These are phyloP conservation scores for Chaetomium strumarium DNA, from an alignment of 2,329 filamentous ascomycete species.

Conservation along the genomic window DNA sequence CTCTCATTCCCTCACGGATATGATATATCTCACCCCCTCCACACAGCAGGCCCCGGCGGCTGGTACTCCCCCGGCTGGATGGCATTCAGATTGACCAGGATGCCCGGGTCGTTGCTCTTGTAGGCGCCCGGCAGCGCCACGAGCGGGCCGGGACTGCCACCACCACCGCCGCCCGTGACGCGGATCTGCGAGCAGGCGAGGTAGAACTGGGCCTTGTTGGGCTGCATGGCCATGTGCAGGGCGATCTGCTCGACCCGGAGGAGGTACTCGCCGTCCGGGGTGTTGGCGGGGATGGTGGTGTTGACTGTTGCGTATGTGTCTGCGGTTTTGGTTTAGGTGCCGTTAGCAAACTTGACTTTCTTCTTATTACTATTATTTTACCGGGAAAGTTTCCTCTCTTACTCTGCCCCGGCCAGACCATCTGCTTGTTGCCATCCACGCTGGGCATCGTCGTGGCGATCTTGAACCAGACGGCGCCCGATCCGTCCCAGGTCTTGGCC, in stretches of 20 bases:
- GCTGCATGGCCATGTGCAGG: constrained; percentile 33
- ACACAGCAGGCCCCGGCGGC: constrained; percentile 26
- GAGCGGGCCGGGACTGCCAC: constrained; percentile 29
- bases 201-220: constrained; percentile 36
- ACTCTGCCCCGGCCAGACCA: constrained; percentile 37
- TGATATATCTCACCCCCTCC: constrained; percentile 17
- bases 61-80: constrained; percentile 27
- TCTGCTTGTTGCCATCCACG: constrained; percentile 41
- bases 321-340: constrained; percentile 5
- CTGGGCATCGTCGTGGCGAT: constrained; percentile 36
- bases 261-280: constrained; percentile 35
- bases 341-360: not conserved
- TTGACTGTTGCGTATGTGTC: constrained; percentile 31
- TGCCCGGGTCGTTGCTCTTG: constrained; percentile 30
- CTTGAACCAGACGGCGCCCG: constrained; percentile 36
- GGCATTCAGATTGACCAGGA: constrained; percentile 29
- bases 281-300: constrained; percentile 32
- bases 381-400: constrained; percentile 12
- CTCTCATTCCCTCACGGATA: too few species aligned
- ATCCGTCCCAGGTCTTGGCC: constrained; percentile 33
- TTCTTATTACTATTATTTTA: not conserved
- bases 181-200: constrained; percentile 35
- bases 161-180: constrained; percentile 33
- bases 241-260: constrained; percentile 37
- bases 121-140: constrained; percentile 31